Percentiles rank a stretch among this genome's conserved stretches.
Conservation (phyloP, 2,329 filamentous ascomycete species). For the Nemania bipapillata region DNA sequence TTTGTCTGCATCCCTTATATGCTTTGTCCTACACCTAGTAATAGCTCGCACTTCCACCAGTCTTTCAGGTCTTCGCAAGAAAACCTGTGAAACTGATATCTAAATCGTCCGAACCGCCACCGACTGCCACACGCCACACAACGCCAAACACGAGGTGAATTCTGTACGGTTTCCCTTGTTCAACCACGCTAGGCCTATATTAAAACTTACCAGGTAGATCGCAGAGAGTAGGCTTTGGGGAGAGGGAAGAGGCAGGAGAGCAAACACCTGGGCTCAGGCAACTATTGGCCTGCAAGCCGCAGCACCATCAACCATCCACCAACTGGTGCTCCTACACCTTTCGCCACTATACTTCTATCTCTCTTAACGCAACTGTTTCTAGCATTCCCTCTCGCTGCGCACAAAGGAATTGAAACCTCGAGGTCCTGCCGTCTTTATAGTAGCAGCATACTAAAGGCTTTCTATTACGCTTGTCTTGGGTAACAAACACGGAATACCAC, state of each 20-base stretch:
- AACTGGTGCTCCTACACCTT: not conserved
- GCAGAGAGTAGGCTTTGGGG: not conserved
- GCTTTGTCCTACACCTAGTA: constrained; percentile 3
- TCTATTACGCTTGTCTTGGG: not conserved
- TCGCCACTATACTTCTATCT: not conserved
- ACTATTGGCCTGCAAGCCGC: not conserved
- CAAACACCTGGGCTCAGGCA: not conserved
- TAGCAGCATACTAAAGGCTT: not conserved
- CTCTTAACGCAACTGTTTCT: not conserved
- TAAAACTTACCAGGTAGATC: not conserved
- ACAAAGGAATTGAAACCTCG: not conserved
- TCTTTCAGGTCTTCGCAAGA: no score
- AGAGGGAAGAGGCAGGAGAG: not conserved
- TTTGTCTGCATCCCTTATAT: not conserved
- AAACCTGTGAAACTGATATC: not conserved
- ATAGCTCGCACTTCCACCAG: not conserved
- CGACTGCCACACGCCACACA: not conserved
- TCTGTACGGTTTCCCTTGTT: not conserved
- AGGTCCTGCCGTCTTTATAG: not conserved
- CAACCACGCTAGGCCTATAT: not conserved
- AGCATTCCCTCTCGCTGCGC: not conserved
- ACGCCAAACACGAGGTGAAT: not conserved
- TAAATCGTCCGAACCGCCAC: not conserved
- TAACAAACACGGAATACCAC: not conserved
- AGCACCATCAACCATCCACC: not conserved